Evolutionary conservation across 225 moss, liverwort and hornwort genomes (phyloP), one percentile per base, ranked within the genome.

Genomic region (Lunularia cruciata): DNA sequence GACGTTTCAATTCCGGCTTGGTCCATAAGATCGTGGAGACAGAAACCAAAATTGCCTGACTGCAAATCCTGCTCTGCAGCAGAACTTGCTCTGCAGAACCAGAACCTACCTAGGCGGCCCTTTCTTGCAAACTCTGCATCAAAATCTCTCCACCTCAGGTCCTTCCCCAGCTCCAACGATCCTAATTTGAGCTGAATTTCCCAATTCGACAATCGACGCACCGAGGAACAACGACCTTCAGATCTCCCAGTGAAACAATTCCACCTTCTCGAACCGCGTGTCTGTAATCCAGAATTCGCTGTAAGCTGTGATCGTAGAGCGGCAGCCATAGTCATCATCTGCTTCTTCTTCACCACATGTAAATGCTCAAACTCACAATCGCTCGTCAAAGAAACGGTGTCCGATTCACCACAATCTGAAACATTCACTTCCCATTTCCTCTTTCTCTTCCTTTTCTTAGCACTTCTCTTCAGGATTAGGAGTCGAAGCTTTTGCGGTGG

Each of bases 1-100:
- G 85, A 75, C 48, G 81, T 89, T 47, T 89, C 92, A 64, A 92
- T 84, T 52, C 92, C 86, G n/a, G 87, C 92, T 66, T 84, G 87
- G 48, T 81, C 85, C 89, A 92, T 87, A 46, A 92, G 82, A 73
- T 85, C 81, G 65, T 92, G 83, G 37, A 92, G 79, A 77, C 73
- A 79, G 18, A 82, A 87, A 6, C 79, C 80, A 19, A 80, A 71
- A 66, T 22, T 48, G n/a, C n/a, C 47, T 54, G 63, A 47, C 35
- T 55, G 40, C 15, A 63, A 48, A 33, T 77, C 56, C 57, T 66
- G 42, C 57, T 65, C 64, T 25, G 28, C 33, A 32, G 54, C 51
- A 62, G 66, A 32, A 53, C 54, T 64, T 39, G 65, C 65, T 74
- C 76, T 37, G 69, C 72, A 60, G 19, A 32, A 49, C 57, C 39